Conservation (phyloP, 2,329 filamentous ascomycete genomes). For the Microsporum ferrugineum region DNA sequence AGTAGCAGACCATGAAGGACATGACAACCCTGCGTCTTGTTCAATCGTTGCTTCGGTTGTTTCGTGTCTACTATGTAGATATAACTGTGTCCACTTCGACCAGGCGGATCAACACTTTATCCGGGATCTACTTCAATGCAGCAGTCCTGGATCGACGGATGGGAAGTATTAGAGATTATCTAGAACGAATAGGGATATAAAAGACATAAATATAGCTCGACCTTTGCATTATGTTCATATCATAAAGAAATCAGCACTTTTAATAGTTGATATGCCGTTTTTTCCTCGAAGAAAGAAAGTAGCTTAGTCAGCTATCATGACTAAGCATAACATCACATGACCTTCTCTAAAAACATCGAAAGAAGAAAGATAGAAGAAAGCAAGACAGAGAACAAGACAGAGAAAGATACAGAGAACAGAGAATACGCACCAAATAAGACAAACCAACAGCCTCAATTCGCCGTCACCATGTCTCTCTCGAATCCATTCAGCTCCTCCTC, state of each 20-base stretch:
- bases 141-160: too few species aligned
- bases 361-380: not conserved
- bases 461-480: slow-evolving; percentile 29
- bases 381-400: not conserved
- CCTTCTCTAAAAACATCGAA: not conserved
- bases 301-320: not conserved
- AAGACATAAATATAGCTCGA: not conserved
- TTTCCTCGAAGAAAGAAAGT: not conserved
- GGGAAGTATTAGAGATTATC: not conserved
- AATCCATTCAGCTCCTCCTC: slow-evolving; percentile 25
- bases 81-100: slow-evolving; percentile 5
- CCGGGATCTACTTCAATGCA: not conserved
- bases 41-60: not conserved
- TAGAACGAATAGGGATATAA: too few species aligned
- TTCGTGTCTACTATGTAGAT: not conserved
- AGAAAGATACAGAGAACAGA: not conserved
- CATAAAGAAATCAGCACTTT: too few species aligned
- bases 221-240: not conserved
- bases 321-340: not conserved
- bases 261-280: too few species aligned
- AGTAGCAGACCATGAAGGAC: not conserved
- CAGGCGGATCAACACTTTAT: slow-evolving; percentile 7
- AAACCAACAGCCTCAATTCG: not conserved
- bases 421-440: not conserved
- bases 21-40: not conserved